Conservation (phyloP, 2,329 filamentous ascomycete species). For the Penicillium sp. region DNA sequence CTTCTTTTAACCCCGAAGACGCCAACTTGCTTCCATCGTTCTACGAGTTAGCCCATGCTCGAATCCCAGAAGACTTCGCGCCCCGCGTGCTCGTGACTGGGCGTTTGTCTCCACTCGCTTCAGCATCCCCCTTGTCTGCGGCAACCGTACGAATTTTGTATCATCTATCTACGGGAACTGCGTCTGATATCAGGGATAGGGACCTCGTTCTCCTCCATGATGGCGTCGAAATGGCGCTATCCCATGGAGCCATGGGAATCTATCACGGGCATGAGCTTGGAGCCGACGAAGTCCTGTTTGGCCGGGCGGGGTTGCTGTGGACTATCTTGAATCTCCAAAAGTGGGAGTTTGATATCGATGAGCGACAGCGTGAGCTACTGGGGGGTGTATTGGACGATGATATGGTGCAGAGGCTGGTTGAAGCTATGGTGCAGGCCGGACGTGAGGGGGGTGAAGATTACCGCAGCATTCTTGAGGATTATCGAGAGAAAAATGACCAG, state of each 20-base stretch:
- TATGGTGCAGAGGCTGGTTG: slow-evolving; percentile 38
- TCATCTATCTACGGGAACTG: slow-evolving; percentile 18
- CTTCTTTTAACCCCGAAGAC: slow-evolving; percentile 26
- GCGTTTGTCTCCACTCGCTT: slow-evolving; percentile 41
- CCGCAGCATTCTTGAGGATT: slow-evolving; percentile 33
- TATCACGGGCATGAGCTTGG: slow-evolving; percentile 36
- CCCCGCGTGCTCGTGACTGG: slow-evolving; percentile 33
- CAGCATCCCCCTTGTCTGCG: slow-evolving; percentile 35
- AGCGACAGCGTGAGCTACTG: slow-evolving; percentile 26
- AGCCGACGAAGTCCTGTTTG: slow-evolving; percentile 46
- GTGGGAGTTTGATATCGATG: slow-evolving; percentile 26
- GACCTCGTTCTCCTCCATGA: slow-evolving; percentile 37
- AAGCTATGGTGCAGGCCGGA: slow-evolving; percentile 39
- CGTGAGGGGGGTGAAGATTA: slow-evolving; percentile 38
- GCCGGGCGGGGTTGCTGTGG: slow-evolving; percentile 45
- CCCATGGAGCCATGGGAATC: slow-evolving; percentile 30
- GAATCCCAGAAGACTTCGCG: slow-evolving; percentile 32
- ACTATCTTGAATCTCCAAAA: slow-evolving; percentile 40
- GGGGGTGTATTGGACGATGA: slow-evolving; percentile 29
- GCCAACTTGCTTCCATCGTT: slow-evolving; percentile 29
- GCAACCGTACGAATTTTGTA: slow-evolving; percentile 33
- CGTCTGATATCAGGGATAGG: slow-evolving; percentile 27
- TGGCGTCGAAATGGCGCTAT: slow-evolving; percentile 35
- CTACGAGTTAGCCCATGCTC: slow-evolving; percentile 32
- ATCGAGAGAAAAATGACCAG: slow-evolving; percentile 34